Conservation (phyloP, 768 basidiomycete species). For the Psilocybe subaeruginosa region DNA sequence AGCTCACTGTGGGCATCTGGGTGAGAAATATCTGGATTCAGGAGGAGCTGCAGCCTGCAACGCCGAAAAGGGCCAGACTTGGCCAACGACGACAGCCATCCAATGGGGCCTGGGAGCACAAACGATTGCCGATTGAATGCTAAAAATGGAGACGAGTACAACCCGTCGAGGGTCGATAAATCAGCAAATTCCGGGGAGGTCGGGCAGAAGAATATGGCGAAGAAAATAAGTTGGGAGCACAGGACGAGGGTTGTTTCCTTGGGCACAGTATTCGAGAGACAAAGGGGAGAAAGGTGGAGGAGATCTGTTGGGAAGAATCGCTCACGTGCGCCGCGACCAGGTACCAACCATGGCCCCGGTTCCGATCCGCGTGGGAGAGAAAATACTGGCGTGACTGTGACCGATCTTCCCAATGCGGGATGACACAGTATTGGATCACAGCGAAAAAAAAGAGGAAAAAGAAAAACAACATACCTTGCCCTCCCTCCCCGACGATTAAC, state of each 20-base stretch:
- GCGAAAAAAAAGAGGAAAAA: slow-evolving; percentile 22
- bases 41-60: slow-evolving; percentile 3
- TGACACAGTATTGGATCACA: slow-evolving; percentile 13
- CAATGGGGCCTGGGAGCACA: slow-evolving; percentile 9
- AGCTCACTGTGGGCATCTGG: neutral
- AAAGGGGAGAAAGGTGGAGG: slow-evolving; percentile 7
- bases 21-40: slow-evolving; percentile 11
- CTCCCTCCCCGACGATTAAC: slow-evolving; percentile 5
- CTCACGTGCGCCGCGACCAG: slow-evolving; percentile 36
- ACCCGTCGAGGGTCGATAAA: slow-evolving; percentile 7
- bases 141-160: slow-evolving; percentile 5
- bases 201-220: slow-evolving; percentile 6
- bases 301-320: neutral
- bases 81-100: slow-evolving; percentile 3
- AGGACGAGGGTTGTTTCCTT: slow-evolving; percentile 15
- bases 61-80: neutral
- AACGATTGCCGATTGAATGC: slow-evolving; percentile 9
- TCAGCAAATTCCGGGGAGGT: neutral
- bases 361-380: slow-evolving; percentile 29
- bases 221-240: neutral
- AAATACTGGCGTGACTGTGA: slow-evolving; percentile 10
- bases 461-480: neutral
- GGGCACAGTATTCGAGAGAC: slow-evolving; percentile 13
- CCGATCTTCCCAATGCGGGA: neutral
- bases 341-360: slow-evolving; percentile 31